A percentile compares a stretch with the other conserved stretches of the same genome.
These are phyloP conservation scores for Talaromyces sp. DNA, from an alignment of 2,329 filamentous ascomycete genomes.

Conservation along the genomic window DNA sequence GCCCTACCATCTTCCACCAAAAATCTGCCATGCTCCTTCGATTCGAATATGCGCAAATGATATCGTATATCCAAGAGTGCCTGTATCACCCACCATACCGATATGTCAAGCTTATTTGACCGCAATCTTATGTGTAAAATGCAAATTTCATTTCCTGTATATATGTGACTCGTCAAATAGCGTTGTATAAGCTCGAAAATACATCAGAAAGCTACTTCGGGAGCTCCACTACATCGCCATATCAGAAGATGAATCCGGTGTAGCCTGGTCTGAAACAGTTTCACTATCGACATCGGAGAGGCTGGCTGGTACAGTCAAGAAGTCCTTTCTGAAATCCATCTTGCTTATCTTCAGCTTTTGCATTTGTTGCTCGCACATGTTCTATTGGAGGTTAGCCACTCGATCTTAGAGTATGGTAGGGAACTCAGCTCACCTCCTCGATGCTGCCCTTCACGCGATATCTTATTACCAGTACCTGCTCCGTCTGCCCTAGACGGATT, in stretches of 20 bases:
- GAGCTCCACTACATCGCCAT: not conserved
- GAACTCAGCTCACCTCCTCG: conserved; percentile 41
- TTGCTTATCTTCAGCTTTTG: conserved; percentile 28
- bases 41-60: too few relatives aligned
- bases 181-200: not conserved
- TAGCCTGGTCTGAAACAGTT: not conserved
- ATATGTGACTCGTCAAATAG: not conserved
- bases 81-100: too few relatives aligned
- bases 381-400: not conserved
- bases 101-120: too few relatives aligned
- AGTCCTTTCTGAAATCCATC: conserved; percentile 14
- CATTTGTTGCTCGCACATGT: conserved; percentile 29
- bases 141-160: not conserved
- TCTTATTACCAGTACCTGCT: conserved; percentile 44
- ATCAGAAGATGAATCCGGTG: not conserved
- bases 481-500: conserved; percentile 46
- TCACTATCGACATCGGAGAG: not conserved
- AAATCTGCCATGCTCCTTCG: too few relatives aligned
- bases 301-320: not conserved
- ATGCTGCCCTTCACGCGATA: conserved; percentile 47
- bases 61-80: too few relatives aligned
- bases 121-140: not conserved
- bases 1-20: too few relatives aligned
- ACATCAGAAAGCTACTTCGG: not conserved
- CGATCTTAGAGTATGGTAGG: not conserved